Percentiles rank a stretch among this genome's conserved stretches.
phyloP scores from a whole-genome alignment of 441 rosid genomes.

The Geranium incanum region DNA sequence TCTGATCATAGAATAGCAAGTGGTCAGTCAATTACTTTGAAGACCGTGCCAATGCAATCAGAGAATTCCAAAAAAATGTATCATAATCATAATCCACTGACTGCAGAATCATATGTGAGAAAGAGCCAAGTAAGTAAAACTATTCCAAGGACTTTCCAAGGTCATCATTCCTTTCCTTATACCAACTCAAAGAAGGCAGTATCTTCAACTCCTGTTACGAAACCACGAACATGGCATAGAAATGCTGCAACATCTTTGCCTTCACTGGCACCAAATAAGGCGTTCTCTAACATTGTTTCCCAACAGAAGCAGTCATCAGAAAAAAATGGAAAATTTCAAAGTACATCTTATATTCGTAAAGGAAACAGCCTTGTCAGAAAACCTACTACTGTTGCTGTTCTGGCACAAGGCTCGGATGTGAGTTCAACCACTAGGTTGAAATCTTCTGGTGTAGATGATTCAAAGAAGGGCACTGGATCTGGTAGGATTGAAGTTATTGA shows the following conservation, averaged over 20 bases:
- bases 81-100: background rate
- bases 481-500: conserved; percentile 28
- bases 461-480: conserved; percentile 30
- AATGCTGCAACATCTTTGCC: conserved; percentile 31
- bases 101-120: background rate
- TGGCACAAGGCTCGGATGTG: conserved; percentile 32
- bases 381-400: conserved; percentile 37
- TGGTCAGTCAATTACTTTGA: conserved; percentile 10
- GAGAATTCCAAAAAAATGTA: background rate
- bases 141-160: conserved; percentile 1
- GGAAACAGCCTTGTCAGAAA: conserved; percentile 91
- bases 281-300: conserved; percentile 32
- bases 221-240: conserved; percentile 57
- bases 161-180: conserved; percentile 1
- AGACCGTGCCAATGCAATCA: background rate
- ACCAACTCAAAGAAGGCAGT: conserved; percentile 3
- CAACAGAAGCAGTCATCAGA: conserved; percentile 36
- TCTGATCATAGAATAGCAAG: background rate
- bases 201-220: conserved; percentile 1
- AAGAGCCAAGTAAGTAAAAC: conserved; percentile 2
- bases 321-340: conserved; percentile 27
- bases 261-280: conserved; percentile 34
- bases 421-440: conserved; percentile 38
- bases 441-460: conserved; percentile 33
- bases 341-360: conserved; percentile 71